These are phyloP conservation scores for Fusarium nodosum DNA, from an alignment of 2,329 filamentous ascomycete species.

Conservation along the genomic window DNA sequence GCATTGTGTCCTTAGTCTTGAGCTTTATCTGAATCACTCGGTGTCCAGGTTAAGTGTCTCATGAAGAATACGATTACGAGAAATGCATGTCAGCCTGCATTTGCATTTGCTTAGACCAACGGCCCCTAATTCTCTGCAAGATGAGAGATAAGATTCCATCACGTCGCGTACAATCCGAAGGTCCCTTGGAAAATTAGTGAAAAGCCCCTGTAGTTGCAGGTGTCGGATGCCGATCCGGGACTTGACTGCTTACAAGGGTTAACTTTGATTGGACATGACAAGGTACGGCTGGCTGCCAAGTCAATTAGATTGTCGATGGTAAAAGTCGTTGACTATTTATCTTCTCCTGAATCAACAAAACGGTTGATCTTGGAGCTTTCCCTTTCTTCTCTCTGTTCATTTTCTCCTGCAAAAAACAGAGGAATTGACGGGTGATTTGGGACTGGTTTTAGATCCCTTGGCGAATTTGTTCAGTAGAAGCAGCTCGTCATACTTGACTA, in stretches of 20 bases:
- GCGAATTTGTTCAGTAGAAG: slow-evolving; percentile 5
- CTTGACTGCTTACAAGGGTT: background rate
- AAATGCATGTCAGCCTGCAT: slow-evolving; percentile 30
- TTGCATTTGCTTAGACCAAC: background rate
- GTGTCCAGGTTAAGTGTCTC: background rate
- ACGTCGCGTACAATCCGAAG: slow-evolving; percentile 5
- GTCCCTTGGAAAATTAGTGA: slow-evolving; percentile 27
- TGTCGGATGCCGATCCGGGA: slow-evolving; percentile 23
- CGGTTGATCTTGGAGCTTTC: slow-evolving; percentile 5
- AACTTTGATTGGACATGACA: slow-evolving; percentile 18
- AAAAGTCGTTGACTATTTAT: slow-evolving; percentile 24
- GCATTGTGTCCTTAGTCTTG: background rate
- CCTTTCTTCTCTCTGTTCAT: background rate
- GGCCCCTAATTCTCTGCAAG: background rate
- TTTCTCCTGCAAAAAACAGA: background rate
- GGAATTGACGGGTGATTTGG: background rate
- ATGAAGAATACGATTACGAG: slow-evolving; percentile 37
- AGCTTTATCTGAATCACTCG: background rate
- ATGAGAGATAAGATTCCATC: slow-evolving; percentile 3
- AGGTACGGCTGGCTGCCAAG: slow-evolving; percentile 39
- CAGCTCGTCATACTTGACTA: slow-evolving; percentile 25
- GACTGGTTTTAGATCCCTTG: background rate
- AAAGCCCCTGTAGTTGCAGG: slow-evolving; percentile 33
- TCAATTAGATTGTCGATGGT: slow-evolving; percentile 17
- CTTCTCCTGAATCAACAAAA: slow-evolving; percentile 30